A percentile compares a stretch with the other conserved stretches of the same genome.
phyloP scores from a whole-genome alignment of 2,329 filamentous ascomycete genomes.

The Fusarium sterilihyphosum region DNA sequence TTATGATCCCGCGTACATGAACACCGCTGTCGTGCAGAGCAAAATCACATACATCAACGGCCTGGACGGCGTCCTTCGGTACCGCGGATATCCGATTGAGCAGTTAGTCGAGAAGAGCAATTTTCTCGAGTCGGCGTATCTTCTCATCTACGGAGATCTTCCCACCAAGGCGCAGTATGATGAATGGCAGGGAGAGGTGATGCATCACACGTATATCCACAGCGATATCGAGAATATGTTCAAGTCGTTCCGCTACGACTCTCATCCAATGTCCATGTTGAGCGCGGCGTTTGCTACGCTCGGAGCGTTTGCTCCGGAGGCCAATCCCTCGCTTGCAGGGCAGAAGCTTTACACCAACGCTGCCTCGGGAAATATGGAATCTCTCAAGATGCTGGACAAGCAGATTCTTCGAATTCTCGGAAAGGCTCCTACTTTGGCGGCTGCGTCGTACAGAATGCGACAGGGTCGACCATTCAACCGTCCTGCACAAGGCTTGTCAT shows the following conservation, averaged over 20 bases:
- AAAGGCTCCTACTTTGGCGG: constrained; percentile 61
- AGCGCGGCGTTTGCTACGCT: constrained; percentile 60
- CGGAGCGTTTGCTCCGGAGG: constrained; percentile 60
- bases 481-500: constrained; percentile 58
- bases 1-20: constrained; percentile 63
- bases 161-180: constrained; percentile 54
- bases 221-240: constrained; percentile 61
- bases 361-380: constrained; percentile 52
- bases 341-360: constrained; percentile 61
- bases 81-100: constrained; percentile 63
- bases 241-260: constrained; percentile 62
- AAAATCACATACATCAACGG: constrained; percentile 65
- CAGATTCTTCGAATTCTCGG: constrained; percentile 63
- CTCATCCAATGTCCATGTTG: constrained; percentile 63
- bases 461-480: constrained; percentile 62
- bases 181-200: constrained; percentile 58
- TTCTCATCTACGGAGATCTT: constrained; percentile 63
- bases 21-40: constrained; percentile 61
- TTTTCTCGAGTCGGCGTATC: constrained; percentile 60
- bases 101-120: constrained; percentile 60
- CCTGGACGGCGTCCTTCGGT: constrained; percentile 60
- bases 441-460: constrained; percentile 62
- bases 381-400: constrained; percentile 58
- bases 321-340: constrained; percentile 60
- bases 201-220: constrained; percentile 62